A percentile compares a stretch with the other conserved stretches of the same genome.
Conservation (phyloP, 768 basidiomycete genomes). For the Aureoboletus auriporus region DNA sequence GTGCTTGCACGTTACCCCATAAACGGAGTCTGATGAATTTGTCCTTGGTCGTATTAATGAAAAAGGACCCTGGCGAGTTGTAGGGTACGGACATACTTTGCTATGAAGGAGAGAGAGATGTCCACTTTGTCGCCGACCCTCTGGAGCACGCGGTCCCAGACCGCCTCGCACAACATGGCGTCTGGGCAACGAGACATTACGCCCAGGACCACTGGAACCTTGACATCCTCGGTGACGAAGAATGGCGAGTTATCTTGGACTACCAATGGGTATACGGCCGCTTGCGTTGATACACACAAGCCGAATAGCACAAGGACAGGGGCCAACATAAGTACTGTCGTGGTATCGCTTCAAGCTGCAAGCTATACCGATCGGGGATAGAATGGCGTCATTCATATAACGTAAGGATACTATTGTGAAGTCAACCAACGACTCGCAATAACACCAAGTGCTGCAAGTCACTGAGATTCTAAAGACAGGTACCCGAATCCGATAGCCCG, state of each 20-base stretch:
- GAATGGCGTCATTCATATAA: slow-evolving; percentile 28
- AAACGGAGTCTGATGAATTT: slow-evolving; percentile 60
- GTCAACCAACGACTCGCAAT: not conserved
- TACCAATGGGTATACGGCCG: slow-evolving; percentile 11
- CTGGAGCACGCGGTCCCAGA: slow-evolving; percentile 69
- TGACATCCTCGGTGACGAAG: slow-evolving; percentile 21
- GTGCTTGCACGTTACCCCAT: slow-evolving; percentile 81
- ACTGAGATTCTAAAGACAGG: slow-evolving; percentile 8
- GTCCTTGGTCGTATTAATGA: slow-evolving; percentile 38
- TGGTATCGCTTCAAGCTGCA: slow-evolving; percentile 4
- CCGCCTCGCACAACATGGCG: slow-evolving; percentile 73
- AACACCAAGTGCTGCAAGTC: not conserved
- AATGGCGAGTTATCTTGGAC: slow-evolving; percentile 20
- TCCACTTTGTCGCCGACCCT: slow-evolving; percentile 62
- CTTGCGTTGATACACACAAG: slow-evolving; percentile 12
- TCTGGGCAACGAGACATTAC: slow-evolving; percentile 80
- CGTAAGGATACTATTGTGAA: slow-evolving; percentile 16
- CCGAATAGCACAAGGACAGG: slow-evolving; percentile 12
- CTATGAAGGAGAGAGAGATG: slow-evolving; percentile 69
- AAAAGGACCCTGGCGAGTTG: slow-evolving; percentile 1
- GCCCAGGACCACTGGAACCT: slow-evolving; percentile 50
- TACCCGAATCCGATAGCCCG: slow-evolving; percentile 9
- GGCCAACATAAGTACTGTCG: slow-evolving; percentile 16
- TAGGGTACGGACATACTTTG: slow-evolving; percentile 46
- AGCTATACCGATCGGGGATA: not conserved